Evolutionary conservation across 2,329 filamentous ascomycete genomes (phyloP).

Genomic region (Pseudocercospora pini-densiflorae): DNA sequence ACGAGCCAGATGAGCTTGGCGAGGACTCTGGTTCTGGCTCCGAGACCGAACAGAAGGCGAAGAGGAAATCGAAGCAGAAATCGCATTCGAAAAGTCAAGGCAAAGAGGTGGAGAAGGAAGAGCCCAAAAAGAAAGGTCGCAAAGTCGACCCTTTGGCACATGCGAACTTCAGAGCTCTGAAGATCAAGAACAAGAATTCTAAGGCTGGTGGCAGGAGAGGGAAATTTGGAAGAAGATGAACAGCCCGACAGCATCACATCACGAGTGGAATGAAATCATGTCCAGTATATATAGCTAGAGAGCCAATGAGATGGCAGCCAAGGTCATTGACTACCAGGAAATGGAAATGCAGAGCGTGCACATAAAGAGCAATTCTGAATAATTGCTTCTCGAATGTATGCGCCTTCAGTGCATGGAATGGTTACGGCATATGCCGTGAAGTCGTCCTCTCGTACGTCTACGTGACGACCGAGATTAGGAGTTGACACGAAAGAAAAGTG

Average conservation of each 20-base stretch:
- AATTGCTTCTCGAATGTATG: no score
- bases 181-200: conserved; percentile 56
- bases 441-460: no score
- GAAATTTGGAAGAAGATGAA: conserved; percentile 36
- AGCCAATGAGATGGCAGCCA: background rate
- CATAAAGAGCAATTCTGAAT: no score
- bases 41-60: background rate
- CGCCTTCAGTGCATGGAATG: no score
- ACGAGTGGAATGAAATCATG: background rate
- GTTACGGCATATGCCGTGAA: no score
- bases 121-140: conserved; percentile 43
- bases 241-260: background rate
- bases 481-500: no score
- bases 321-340: no score
- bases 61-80: conserved; percentile 14
- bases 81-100: conserved; percentile 6
- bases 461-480: no score
- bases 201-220: conserved; percentile 48
- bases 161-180: conserved; percentile 54
- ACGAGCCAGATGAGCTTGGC: conserved; percentile 12
- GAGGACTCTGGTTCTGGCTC: conserved; percentile 3
- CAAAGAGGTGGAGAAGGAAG: conserved; percentile 14
- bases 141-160: conserved; percentile 54
- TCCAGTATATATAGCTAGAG: background rate
- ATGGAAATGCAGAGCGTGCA: no score